These are phyloP conservation scores for Ustilaginoidea virens DNA, from an alignment of 2,329 filamentous ascomycete species.

Conservation along the genomic window DNA sequence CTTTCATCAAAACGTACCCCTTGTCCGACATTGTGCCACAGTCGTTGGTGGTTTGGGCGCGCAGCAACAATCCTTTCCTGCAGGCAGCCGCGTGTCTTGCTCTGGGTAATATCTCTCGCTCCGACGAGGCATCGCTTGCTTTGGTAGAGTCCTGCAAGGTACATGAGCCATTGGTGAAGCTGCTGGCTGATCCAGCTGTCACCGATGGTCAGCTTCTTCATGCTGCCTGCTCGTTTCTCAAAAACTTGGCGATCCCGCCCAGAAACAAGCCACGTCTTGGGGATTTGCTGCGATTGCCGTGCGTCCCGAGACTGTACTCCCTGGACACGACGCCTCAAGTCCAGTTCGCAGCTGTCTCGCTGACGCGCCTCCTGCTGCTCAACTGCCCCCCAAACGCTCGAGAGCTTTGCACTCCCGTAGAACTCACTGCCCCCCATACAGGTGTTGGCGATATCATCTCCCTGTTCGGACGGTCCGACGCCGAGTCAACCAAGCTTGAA, in stretches of 20 bases:
- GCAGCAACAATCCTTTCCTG: conserved; percentile 23
- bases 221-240: conserved; percentile 42
- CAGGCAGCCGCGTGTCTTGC: conserved; percentile 44
- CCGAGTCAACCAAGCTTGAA: conserved; percentile 41
- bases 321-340: conserved; percentile 37
- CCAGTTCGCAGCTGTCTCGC: conserved; percentile 43
- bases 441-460: conserved; percentile 21
- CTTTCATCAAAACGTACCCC: conserved; percentile 26
- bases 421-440: conserved; percentile 12
- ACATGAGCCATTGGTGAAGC: conserved; percentile 26
- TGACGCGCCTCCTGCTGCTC: conserved; percentile 39
- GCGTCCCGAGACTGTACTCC: conserved; percentile 38
- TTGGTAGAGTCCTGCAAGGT: conserved; percentile 29
- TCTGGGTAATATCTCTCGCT: conserved; percentile 46
- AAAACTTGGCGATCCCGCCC: conserved; percentile 45
- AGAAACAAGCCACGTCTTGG: conserved; percentile 38
- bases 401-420: conserved; percentile 24
- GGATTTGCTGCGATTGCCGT: conserved; percentile 25
- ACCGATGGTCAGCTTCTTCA: conserved; percentile 38
- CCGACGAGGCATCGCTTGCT: conserved; percentile 34
- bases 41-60: conserved; percentile 32
- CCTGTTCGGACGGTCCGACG: conserved; percentile 22
- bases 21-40: conserved; percentile 25
- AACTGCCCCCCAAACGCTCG: conserved; percentile 36
- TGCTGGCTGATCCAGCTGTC: conserved; percentile 26